These are phyloP conservation scores for Paraglomus brasilianum DNA, from an alignment of 192 early-diverging fungal genomes.

Conservation along the genomic window DNA sequence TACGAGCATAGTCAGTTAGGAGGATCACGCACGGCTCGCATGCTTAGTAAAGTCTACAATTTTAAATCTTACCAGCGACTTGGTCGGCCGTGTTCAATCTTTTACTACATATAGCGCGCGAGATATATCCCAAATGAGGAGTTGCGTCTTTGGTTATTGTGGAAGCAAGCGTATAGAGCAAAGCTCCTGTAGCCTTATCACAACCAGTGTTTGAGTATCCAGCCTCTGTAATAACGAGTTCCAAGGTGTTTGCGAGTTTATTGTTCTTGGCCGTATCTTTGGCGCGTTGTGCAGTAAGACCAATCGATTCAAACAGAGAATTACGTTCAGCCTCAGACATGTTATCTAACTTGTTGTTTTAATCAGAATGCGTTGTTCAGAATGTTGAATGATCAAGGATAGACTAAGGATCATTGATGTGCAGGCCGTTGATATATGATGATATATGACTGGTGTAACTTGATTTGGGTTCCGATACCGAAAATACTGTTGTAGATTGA, in stretches of 20 bases:
- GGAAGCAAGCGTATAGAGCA: slow-evolving; percentile 87
- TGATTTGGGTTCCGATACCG: too few species aligned
- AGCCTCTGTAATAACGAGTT: slow-evolving; percentile 68
- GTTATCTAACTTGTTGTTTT: slow-evolving; percentile 3
- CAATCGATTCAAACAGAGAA: slow-evolving; percentile 79
- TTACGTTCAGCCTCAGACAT: slow-evolving; percentile 52
- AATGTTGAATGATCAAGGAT: too few species aligned
- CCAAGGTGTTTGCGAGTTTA: slow-evolving; percentile 82
- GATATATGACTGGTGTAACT: too few species aligned
- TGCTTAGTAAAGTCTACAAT: not conserved
- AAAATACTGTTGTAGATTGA: too few species aligned
- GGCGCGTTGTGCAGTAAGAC: slow-evolving; percentile 87
- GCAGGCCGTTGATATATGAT: too few species aligned
- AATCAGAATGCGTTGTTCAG: too few species aligned
- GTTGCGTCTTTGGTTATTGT: slow-evolving; percentile 74
- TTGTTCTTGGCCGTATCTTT: slow-evolving; percentile 96
- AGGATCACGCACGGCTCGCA: not conserved
- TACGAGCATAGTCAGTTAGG: not conserved
- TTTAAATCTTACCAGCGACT: slow-evolving; percentile 62
- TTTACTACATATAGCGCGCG: slow-evolving; percentile 72
- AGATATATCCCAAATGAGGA: slow-evolving; percentile 77
- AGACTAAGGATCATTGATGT: too few species aligned
- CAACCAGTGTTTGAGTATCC: slow-evolving; percentile 46
- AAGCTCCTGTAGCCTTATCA: slow-evolving; percentile 64
- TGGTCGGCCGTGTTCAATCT: slow-evolving; percentile 80